Base-by-base conservation (phyloP, 2,329 filamentous ascomycete species). In the Dactylellina cionopaga region DNA sequence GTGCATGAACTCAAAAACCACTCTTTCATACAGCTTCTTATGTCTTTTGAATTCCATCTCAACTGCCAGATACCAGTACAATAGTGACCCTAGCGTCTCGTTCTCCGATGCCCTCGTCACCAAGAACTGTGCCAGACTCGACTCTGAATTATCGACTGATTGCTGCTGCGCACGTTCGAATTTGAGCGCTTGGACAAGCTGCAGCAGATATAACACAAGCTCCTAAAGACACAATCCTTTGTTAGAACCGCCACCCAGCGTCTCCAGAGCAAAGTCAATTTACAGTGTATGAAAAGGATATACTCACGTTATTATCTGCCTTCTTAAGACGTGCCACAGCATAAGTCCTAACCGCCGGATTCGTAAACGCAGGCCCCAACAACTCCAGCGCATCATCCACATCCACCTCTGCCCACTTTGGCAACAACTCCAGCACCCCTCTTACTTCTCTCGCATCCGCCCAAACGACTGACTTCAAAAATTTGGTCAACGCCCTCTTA, bases 11-110 rank as follows among this genome's bases (percentile, higher is more conserved):
- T 98, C 92, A 77, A 92, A 99, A 69, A 95, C 93, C 6, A 99
- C 91, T 77, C 94, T 92, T 25, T 91, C 90, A 80, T 96, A 99
- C 15, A 98, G 88, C 74, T 91, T 91, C 46, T 91, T 90, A 78
- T 94, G 90, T 76, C 93, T 91, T 43, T 92, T 90, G 2, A 88
- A 87, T 76, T 96, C 92, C 76, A 93, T 96, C 81, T 99, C 96
- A 0, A 99, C 95, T 89, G 97, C 97, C 1, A 99, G 85, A 80
- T 98, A 99, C 95, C 95, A 99, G 80, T 97, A 92, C 59, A 99
- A 87, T 81, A 96, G 96, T 79, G 96, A 99, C 27, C 94, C 95
- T 1, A 99, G 85, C 70, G 90, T 89, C 77, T 97, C 91, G 78
- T 96, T 98, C 74, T 89, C 88, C 11, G 91, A 90, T 2, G 95